These are phyloP conservation scores for Penicillium mononematosum DNA, from an alignment of 495 filamentous ascomycete genomes.

Conservation along the genomic window DNA sequence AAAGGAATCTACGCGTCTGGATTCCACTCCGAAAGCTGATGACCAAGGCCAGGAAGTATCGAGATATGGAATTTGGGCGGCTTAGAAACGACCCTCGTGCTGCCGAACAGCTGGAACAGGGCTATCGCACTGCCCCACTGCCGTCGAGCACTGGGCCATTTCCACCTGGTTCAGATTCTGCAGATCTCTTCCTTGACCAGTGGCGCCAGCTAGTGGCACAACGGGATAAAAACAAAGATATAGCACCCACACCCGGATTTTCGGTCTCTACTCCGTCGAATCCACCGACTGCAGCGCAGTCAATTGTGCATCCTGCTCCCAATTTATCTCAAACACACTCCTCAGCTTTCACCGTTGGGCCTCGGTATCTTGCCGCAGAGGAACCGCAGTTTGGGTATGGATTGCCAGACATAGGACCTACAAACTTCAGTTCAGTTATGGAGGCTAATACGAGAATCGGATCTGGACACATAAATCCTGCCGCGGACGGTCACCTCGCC, in stretches of 20 bases:
- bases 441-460: background rate
- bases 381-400: background rate
- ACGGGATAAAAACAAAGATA: background rate
- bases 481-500: conserved; percentile 5
- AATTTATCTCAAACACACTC: background rate
- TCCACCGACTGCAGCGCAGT: background rate
- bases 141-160: conserved; percentile 38
- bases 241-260: background rate
- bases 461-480: background rate
- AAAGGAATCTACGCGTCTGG: conserved; percentile 50
- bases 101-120: conserved; percentile 28
- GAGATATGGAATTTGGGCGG: conserved; percentile 40
- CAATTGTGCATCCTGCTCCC: background rate
- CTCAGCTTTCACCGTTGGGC: background rate
- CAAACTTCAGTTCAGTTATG: background rate
- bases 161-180: conserved; percentile 18
- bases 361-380: background rate
- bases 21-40: conserved; percentile 53
- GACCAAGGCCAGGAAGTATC: conserved; percentile 47
- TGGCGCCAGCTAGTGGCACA: conserved; percentile 38
- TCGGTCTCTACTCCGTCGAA: background rate
- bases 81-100: conserved; percentile 32
- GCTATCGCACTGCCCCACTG: conserved; percentile 28
- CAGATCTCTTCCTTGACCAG: conserved; percentile 32
- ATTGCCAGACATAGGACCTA: background rate